Evolutionary conservation across 139 green algal genomes (phyloP).

Genomic region (Chlorella sp.): DNA sequence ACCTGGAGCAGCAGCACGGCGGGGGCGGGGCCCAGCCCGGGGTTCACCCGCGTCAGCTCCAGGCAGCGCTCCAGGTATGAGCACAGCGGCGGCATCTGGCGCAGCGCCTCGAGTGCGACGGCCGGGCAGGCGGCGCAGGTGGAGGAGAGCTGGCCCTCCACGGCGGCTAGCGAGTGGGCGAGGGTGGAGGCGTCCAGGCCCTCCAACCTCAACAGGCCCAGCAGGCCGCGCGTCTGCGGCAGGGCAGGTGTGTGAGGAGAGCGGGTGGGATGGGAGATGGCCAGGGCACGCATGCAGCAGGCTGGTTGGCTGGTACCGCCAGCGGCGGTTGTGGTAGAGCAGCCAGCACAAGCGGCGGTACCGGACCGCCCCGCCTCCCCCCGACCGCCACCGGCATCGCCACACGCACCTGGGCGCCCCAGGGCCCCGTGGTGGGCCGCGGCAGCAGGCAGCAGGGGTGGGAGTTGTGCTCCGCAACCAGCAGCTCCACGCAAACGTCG

Average conservation of each 20-base stretch:
- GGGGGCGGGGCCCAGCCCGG: slow-evolving; percentile 3
- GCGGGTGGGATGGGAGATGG: neutral
- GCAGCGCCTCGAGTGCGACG: no score
- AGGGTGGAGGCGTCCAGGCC: neutral
- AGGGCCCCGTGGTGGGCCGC: no score
- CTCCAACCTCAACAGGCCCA: neutral
- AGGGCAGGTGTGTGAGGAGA: neutral
- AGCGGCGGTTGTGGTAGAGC: neutral
- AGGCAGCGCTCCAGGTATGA: slow-evolving; percentile 19
- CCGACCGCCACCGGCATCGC: neutral
- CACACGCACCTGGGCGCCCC: neutral
- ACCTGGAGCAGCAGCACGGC: slow-evolving; percentile 27
- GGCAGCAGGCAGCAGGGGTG: slow-evolving; percentile 28
- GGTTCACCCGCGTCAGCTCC: slow-evolving; percentile 13
- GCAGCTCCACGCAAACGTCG: slow-evolving; percentile 1
- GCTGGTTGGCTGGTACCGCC: neutral
- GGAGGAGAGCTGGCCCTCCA: slow-evolving; percentile 13
- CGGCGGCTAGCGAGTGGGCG: neutral
- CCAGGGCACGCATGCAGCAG: neutral
- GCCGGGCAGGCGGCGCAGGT: slow-evolving; percentile 16
- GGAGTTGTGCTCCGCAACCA: neutral
- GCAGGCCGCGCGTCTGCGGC: slow-evolving; percentile 14
- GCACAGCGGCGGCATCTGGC: neutral
- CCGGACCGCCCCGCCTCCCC: neutral
- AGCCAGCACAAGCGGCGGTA: neutral